These are phyloP conservation scores for Scedosporium boydii DNA, from an alignment of 2,329 filamentous ascomycete species.

Conservation along the genomic window DNA sequence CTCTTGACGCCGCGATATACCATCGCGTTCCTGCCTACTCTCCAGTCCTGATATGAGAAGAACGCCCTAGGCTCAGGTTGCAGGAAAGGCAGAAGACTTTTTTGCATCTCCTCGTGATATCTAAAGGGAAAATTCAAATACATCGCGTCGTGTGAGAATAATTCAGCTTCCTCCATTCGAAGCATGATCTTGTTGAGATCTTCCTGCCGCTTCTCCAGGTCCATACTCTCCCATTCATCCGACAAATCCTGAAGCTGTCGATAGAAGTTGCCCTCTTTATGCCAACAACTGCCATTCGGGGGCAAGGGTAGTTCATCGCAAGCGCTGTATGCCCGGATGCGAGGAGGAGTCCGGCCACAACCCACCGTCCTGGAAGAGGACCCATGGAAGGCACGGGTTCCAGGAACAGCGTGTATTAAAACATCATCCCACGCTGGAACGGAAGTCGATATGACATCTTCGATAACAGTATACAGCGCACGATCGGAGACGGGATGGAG, in stretches of 20 bases:
- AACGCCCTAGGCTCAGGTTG: constrained; percentile 1
- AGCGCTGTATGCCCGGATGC: background rate
- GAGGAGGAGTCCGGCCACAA: background rate
- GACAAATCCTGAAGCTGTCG: background rate
- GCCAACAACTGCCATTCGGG: constrained; percentile 1
- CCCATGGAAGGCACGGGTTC: background rate
- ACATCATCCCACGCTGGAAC: constrained; percentile 36
- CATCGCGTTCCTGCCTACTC: background rate
- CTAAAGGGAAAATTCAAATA: background rate
- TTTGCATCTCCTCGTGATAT: constrained; percentile 3
- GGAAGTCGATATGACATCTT: constrained; percentile 27
- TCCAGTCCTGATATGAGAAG: constrained; percentile 8
- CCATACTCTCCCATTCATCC: background rate
- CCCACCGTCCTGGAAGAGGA: background rate
- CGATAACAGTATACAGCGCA: constrained; percentile 29
- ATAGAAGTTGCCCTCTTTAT: constrained; percentile 2
- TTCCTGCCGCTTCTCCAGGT: background rate
- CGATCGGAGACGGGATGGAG: constrained; percentile 32
- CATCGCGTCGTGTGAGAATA: background rate
- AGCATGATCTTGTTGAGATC: background rate
- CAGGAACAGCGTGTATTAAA: background rate
- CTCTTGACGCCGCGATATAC: background rate
- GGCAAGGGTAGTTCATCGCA: background rate
- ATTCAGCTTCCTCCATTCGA: background rate
- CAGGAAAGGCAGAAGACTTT: background rate